Percentiles rank a stretch among this genome's conserved stretches.
Evolutionary conservation across 306 rosid species (phyloP).

Genomic region (Lathyrus aphaca): DNA sequence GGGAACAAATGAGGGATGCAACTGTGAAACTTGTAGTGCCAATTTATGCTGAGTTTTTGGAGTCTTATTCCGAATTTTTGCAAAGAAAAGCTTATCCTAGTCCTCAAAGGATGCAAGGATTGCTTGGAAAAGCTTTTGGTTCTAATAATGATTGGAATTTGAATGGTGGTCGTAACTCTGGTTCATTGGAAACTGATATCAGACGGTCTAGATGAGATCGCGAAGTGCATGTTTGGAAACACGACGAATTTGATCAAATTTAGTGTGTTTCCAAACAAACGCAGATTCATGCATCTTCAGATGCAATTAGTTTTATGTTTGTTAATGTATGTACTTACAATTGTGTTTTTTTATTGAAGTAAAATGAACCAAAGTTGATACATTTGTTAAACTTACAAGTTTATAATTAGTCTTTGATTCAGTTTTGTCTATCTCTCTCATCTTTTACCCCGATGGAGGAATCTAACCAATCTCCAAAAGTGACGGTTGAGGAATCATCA

Average conservation of each 20-base stretch:
- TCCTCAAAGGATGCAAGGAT: constrained; percentile 56
- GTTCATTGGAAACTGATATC: constrained; percentile 44
- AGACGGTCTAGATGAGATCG: constrained; percentile 43
- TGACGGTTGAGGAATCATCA: no score
- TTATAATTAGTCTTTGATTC: not conserved
- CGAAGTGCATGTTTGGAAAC: no score
- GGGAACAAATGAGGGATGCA: constrained; percentile 73
- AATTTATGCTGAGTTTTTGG: constrained; percentile 59
- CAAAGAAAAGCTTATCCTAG: constrained; percentile 53
- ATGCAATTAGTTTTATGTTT: not conserved
- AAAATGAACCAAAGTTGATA: constrained; percentile 1
- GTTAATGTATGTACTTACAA: not conserved
- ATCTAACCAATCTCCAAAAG: no score
- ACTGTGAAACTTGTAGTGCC: constrained; percentile 61
- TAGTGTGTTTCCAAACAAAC: no score
- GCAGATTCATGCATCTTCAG: not conserved
- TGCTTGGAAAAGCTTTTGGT: constrained; percentile 53
- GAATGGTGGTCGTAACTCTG: constrained; percentile 45
- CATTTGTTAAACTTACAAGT: not conserved
- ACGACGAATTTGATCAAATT: no score
- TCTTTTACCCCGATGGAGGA: no score
- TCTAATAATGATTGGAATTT: constrained; percentile 51
- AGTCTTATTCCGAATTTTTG: constrained; percentile 48
- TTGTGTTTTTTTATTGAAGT: not conserved
- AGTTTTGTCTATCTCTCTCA: no score